Evolutionary conservation across 805 yeast species (phyloP).

Genomic region (Brettanomyces naardenensis): DNA sequence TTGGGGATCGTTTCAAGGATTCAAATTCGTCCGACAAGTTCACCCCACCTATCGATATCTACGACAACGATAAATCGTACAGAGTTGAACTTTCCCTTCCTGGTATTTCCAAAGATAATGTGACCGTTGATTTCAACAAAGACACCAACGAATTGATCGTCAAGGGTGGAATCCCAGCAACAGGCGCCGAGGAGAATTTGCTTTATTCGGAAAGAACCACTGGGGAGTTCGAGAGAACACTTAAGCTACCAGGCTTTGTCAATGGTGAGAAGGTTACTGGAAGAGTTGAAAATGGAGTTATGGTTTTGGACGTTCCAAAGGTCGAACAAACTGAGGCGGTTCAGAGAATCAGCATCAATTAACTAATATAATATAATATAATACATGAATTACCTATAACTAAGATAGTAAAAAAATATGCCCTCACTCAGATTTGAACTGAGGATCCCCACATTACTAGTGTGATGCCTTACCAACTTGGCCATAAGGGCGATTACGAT

Average conservation of each 20-base stretch:
- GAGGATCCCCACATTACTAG: constrained; percentile 30
- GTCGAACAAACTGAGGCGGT: no score
- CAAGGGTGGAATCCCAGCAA: constrained; percentile 31
- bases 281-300: constrained; percentile 36
- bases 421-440: constrained; percentile 28
- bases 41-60: constrained; percentile 35
- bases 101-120: constrained; percentile 37
- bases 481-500: constrained; percentile 22
- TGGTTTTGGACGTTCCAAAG: constrained; percentile 35
- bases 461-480: constrained; percentile 30
- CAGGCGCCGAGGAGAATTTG: not conserved
- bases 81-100: constrained; percentile 38
- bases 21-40: not conserved
- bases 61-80: constrained; percentile 35
- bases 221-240: constrained; percentile 15
- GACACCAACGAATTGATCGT: constrained; percentile 34
- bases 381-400: no score
- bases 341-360: no score
- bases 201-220: constrained; percentile 7
- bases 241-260: constrained; percentile 32
- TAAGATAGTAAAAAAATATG: constrained; percentile 13
- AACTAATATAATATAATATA: no score
- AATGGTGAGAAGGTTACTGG: constrained; percentile 40
- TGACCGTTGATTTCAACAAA: constrained; percentile 39
- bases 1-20: constrained; percentile 24